A percentile compares a stretch with the other conserved stretches of the same genome.
Evolutionary conservation across 2,329 filamentous ascomycete genomes (phyloP).

Genomic region (Arthroderma sp.): DNA sequence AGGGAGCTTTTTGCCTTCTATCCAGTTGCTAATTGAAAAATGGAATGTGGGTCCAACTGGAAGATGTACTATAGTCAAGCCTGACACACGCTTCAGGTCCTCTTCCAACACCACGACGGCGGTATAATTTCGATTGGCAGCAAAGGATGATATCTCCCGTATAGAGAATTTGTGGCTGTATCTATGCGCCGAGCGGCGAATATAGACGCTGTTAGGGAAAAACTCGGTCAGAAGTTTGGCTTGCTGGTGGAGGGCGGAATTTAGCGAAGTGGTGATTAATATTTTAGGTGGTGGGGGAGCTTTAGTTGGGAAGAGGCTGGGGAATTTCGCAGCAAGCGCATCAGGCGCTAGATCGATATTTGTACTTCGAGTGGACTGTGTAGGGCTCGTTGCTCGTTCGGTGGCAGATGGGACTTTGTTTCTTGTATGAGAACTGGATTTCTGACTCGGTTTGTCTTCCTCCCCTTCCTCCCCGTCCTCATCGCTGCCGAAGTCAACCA

Average conservation of each 20-base stretch:
- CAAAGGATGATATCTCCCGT: slow-evolving; percentile 78
- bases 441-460: slow-evolving; percentile 30
- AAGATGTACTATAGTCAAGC: slow-evolving; percentile 71
- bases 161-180: slow-evolving; percentile 86
- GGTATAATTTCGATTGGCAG: slow-evolving; percentile 69
- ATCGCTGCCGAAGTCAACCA: slow-evolving; percentile 51
- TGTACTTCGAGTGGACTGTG: slow-evolving; percentile 45
- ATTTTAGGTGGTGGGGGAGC: slow-evolving; percentile 60
- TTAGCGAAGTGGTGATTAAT: slow-evolving; percentile 80
- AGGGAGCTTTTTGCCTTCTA: slow-evolving; percentile 74
- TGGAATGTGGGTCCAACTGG: slow-evolving; percentile 83
- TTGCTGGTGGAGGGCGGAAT: slow-evolving; percentile 76
- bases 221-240: slow-evolving; percentile 65
- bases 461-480: slow-evolving; percentile 40
- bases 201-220: slow-evolving; percentile 71
- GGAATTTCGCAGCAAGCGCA: slow-evolving; percentile 49
- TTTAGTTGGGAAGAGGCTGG: slow-evolving; percentile 43
- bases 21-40: slow-evolving; percentile 81
- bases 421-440: slow-evolving; percentile 27
- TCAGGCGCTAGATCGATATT: slow-evolving; percentile 51
- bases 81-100: slow-evolving; percentile 72
- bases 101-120: slow-evolving; percentile 76
- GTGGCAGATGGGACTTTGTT: slow-evolving; percentile 26
- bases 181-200: slow-evolving; percentile 70
- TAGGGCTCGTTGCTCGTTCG: slow-evolving; percentile 44